Percentiles rank a stretch among this genome's conserved stretches.
Evolutionary conservation across 2,329 filamentous ascomycete species (phyloP).

Genomic region (Hypoxylon sp.): DNA sequence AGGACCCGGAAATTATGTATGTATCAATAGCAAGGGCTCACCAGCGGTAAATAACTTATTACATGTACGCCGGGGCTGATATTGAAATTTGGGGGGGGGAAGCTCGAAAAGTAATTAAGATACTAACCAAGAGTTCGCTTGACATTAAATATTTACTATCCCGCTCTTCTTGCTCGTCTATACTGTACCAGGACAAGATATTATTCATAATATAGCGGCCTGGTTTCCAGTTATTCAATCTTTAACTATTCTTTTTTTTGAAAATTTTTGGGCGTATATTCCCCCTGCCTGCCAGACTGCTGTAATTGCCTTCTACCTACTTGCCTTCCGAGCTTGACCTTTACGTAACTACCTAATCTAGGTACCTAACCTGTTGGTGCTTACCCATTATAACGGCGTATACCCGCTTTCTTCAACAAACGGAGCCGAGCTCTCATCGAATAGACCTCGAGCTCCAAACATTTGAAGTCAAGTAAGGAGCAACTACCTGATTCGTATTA

Average conservation of each 20-base stretch:
- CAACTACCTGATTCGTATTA: not conserved
- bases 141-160: not conserved
- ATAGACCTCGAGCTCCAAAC: not conserved
- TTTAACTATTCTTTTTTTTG: not conserved
- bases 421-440: not conserved
- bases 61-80: conserved; percentile 1
- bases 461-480: not conserved
- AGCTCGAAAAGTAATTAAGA: not conserved
- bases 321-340: not conserved
- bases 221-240: not conserved
- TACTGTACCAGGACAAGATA: not conserved
- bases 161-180: not conserved
- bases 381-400: not conserved
- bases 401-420: conserved; percentile 1
- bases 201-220: not conserved
- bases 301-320: not conserved
- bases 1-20: conserved; percentile 2
- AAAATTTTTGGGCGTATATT: not conserved
- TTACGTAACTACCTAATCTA: not conserved
- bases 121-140: not conserved
- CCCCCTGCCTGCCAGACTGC: not conserved
- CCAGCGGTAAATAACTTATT: not conserved
- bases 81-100: not conserved
- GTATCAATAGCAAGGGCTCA: not conserved
- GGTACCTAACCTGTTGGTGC: not conserved